Evolutionary conservation across 768 basidiomycete species (phyloP), one percentile per base, ranked within the genome.

Genomic region (Boletus sp.): DNA sequence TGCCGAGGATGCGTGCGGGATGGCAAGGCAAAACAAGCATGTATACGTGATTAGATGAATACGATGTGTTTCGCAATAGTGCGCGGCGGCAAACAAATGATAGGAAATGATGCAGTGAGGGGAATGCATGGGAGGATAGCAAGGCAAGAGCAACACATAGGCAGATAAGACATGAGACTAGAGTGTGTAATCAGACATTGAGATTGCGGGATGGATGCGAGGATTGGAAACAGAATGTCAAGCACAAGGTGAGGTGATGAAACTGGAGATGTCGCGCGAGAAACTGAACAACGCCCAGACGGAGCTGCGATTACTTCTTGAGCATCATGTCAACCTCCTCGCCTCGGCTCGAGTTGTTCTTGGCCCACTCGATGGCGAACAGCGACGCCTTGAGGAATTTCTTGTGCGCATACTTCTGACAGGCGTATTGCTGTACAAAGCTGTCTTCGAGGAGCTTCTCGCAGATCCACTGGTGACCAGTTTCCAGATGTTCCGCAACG

Each of bases 371-470:
- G 65, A 88, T 78, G 40, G 89, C 89, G 65, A 84, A 91, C 37
- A 81, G 70, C 19, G 88, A 86, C 30, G 89, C 96, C 73, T 96
- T 93, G 70, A 98, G 84, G 82, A 97, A 98, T 74, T 93, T 95
- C 85, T 95, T 97, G 80, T 90, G 83, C 42, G 93, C 85, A 72
- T 98, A 99, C 77, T 99, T 98, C 79, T 89, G 89, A 83, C 84
- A 95, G 37, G 94, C 87, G 72, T 93, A 93, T 62, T 87, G 83
- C 47, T 83, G 78, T n/a, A 83, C 77, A 71, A 98, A 98, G 61
- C 84, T 83, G 7, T 81, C 74, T 59, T 93, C 90, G 2, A 81
- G 77, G 42, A 99, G 79, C 69, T 91, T 88, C 70, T 93, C 90
- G 54, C 92, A 77, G 47, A 98, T 80, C 72, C 91, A 78, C 51